Percentiles rank a stretch among this genome's conserved stretches.
Evolutionary conservation across 495 filamentous ascomycete genomes (phyloP).

Genomic region (Aspergillus nidulans): DNA sequence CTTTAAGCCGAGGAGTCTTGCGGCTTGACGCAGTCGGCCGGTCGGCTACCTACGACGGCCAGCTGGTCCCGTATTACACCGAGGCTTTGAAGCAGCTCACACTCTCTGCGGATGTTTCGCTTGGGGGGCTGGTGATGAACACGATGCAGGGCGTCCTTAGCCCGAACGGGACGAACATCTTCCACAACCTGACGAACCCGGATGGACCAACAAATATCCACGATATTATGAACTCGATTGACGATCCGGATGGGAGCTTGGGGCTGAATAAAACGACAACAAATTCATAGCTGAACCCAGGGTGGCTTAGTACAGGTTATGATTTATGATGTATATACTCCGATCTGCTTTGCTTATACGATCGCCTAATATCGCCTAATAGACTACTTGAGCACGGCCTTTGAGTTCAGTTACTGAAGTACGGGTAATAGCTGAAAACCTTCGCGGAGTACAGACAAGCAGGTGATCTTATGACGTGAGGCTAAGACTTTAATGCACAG

Average conservation of each 20-base stretch:
- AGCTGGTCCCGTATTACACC: conserved; percentile 38
- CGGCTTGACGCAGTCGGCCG: conserved; percentile 29
- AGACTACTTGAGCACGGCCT: too few relatives aligned
- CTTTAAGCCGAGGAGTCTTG: conserved; percentile 31
- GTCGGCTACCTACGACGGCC: conserved; percentile 30
- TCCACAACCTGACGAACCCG: conserved; percentile 8
- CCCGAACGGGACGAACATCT: conserved; percentile 14
- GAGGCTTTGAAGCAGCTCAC: conserved; percentile 33
- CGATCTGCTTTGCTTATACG: not conserved
- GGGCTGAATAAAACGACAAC: not conserved
- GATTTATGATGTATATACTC: conserved; percentile 5
- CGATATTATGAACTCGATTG: conserved; percentile 6
- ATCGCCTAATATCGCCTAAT: not conserved
- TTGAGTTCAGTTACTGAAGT: too few relatives aligned
- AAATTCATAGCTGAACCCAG: not conserved
- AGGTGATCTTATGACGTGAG: not conserved
- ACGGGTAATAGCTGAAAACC: not conserved
- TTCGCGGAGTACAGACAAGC: not conserved
- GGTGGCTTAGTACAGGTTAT: not conserved
- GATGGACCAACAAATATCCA: conserved; percentile 7
- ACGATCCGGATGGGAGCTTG: conserved; percentile 11
- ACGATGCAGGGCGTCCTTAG: conserved; percentile 24
- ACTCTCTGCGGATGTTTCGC: conserved; percentile 28
- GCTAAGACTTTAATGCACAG: not conserved
- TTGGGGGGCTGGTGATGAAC: conserved; percentile 30